Conservation (phyloP, 306 rosid genomes). For the Glycine latifolia region DNA sequence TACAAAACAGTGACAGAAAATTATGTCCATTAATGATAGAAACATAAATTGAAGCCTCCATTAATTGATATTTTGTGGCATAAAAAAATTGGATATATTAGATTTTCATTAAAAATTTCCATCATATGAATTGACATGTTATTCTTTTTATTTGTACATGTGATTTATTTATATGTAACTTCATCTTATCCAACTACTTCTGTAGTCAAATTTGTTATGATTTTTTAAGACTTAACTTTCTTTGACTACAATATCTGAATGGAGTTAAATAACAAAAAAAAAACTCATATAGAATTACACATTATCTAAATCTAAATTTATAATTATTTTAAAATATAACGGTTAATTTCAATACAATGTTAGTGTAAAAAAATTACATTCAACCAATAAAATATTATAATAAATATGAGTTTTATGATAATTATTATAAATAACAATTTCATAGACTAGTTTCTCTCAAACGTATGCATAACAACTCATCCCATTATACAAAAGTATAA, state of each 20-base stretch:
- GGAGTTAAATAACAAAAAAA: not conserved
- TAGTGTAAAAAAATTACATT: not conserved
- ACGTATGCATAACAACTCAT: not conserved
- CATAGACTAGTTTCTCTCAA: not conserved
- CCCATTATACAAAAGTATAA: not conserved
- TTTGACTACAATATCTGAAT: not conserved
- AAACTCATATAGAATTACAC: not conserved
- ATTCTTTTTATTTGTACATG: not conserved
- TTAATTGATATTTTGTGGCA: not conserved
- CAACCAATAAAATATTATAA: too few relatives aligned
- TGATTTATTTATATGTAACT: not conserved
- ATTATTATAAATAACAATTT: not conserved
- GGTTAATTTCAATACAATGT: too few relatives aligned
- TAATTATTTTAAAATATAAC: not conserved
- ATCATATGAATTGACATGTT: conserved; percentile 1
- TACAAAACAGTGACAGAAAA: conserved; percentile 18
- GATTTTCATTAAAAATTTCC: not conserved
- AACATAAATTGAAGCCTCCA: conserved; percentile 17
- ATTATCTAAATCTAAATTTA: too few relatives aligned
- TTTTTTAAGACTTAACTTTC: not conserved
- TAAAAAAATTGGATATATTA: not conserved
- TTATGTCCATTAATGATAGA: not conserved
- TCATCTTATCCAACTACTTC: not conserved
- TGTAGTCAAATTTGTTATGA: not conserved
- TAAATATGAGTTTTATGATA: too few relatives aligned